A percentile compares a stretch with the other conserved stretches of the same genome.
phyloP scores from a whole-genome alignment of 176 grass and related monocot species.

The Cocos nucifera region DNA sequence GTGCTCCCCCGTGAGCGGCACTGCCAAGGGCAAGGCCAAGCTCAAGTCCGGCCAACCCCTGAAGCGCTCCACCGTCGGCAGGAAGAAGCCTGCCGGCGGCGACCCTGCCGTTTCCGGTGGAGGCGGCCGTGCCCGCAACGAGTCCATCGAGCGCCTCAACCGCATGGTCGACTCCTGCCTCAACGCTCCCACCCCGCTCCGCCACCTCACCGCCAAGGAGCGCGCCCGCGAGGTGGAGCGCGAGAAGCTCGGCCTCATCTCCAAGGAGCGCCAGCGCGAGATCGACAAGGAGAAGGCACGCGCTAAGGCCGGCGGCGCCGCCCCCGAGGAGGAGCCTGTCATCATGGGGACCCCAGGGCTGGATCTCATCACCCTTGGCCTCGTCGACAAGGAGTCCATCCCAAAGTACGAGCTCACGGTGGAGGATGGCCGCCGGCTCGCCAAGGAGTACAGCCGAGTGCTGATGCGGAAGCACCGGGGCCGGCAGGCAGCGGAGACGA shows the following conservation, averaged over 20 bases:
- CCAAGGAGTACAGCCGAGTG: conserved; percentile 72
- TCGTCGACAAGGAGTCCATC: conserved; percentile 76
- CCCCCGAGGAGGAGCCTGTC: conserved; percentile 25
- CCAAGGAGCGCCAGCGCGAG: conserved; percentile 69
- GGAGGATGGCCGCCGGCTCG: conserved; percentile 59
- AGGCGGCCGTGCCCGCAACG: conserved; percentile 31
- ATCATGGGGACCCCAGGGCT: conserved; percentile 56
- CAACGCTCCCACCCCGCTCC: conserved; percentile 46
- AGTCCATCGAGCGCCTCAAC: conserved; percentile 42
- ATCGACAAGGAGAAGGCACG: conserved; percentile 61
- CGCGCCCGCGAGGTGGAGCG: conserved; percentile 55
- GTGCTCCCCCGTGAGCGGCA: conserved; percentile 44
- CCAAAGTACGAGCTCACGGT: conserved; percentile 72
- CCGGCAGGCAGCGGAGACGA: conserved; percentile 56
- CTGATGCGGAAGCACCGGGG: conserved; percentile 70
- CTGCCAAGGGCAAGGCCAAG: conserved; percentile 71
- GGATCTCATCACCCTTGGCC: conserved; percentile 71
- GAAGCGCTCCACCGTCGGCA: conserved; percentile 39
- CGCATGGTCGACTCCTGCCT: conserved; percentile 64
- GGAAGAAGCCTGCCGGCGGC: conserved; percentile 23
- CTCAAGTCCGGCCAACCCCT: conserved; percentile 40
- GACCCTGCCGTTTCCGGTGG: not conserved
- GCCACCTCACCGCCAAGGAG: conserved; percentile 47
- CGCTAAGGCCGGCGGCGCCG: conserved; percentile 40
- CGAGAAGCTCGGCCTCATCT: conserved; percentile 75